Base-by-base conservation (phyloP, 2,329 filamentous ascomycete genomes). In the Microcera coccophila region DNA sequence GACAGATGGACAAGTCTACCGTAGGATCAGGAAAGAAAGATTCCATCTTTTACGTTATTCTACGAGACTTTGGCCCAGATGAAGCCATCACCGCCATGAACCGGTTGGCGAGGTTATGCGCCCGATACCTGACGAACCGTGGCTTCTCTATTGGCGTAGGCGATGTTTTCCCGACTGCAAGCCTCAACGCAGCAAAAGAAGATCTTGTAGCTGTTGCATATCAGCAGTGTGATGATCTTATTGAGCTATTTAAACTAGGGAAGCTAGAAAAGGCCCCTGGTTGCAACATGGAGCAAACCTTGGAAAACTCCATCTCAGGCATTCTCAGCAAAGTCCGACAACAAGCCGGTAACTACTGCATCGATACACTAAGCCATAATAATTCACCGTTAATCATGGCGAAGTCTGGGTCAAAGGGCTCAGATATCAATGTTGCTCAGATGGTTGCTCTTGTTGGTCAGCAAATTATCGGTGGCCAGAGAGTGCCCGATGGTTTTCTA, bases 1-100 rank as follows among this genome's bases (percentile, higher is more conserved):
- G 93, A 48, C 80, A 85, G 46, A 96, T 97, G 90, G 93, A 98
- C 72, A 98, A 98, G 68, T 87, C 88, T 1, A 97, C 90, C 0
- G 88, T 98, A n/a, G 93, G 93, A 55, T 83, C 88, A 5, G 93
- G 93, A 57, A 97, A 97, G 73, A 98, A 98, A 62, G 91, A 95
- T 63, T 96, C 90, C 0, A 84, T 98, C 16, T 98, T 97, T 62
- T 98, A 96, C 60, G 86, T 97, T 43, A 91, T 98, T 61, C 80
- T 97, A 55, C 81, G 93, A 72, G 93, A 98, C 70, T 98, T 87
- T 57, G 93, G 93, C 1, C 87, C 90, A 2, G 86, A 95, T 41
- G 84, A 87, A 43, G 90, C 93, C 7, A 90, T 91, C 1, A 79
- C 82, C 43, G 89, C 87, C 41, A 98, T 98, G 93, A 97, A 95